Base-by-base conservation (phyloP, 306 rosid species). In the Quercus engelmannii region DNA sequence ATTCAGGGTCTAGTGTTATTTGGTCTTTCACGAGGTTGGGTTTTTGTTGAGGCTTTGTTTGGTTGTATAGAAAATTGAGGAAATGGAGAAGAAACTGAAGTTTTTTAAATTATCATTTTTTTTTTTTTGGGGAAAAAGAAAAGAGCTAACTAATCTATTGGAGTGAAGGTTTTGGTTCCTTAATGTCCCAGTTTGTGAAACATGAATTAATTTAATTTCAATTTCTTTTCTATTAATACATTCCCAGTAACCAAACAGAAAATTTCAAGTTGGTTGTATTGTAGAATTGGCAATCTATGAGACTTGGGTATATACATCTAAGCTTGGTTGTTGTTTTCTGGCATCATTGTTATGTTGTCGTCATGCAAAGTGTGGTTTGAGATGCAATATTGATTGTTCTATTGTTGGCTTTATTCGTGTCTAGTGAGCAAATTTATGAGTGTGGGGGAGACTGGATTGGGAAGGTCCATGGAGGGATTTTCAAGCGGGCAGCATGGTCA, bases 401-500 rank as follows among this genome's bases (percentile, higher is more conserved):
- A 38, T 38, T 55, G 14, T 78, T 13, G 52, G 43, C 63, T 33
- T 28, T 83, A 68, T 7, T 38, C 11, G 46, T 7, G 46, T 38
- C 46, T 38, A 38, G 46, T 38, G 46, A 38, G 83, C 69, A 81
- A 82, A 89, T 57, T 65, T 74, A 80, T 71, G 75, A 84, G 74
- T 74, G 88, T 82, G 80, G 76, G 84, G 87, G 79, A 91, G 58
- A 82, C 93, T 83, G 91, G 85, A 79, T 89, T 78, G 83, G 94
- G 94, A 76, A 91, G 92, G 87, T 82, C 97, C n/a, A 75, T 14
- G 30, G 99, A 93, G 69, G 92, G 90, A 73, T 85, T 72, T 85
- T 87, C 94, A 69, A 88, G 86, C 80, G 97, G 93, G 86, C 96
- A 87, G 78, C 90, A 82, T 33, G 88, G 86, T 82, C 97, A 87